Conservation (phyloP, 805 yeast species). For the Candida montana region DNA sequence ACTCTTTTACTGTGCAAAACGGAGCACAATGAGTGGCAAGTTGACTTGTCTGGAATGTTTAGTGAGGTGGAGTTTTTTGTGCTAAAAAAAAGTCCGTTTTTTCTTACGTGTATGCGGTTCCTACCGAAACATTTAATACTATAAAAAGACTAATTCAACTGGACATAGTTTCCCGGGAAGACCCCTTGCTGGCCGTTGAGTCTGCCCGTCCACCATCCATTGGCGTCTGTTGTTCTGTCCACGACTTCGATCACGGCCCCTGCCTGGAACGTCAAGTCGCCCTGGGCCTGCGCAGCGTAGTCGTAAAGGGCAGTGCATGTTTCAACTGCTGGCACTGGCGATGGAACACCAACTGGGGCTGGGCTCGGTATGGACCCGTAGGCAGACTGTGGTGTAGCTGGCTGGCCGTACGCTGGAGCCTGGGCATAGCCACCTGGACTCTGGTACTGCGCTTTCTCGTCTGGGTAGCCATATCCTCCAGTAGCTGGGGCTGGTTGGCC, state of each 20-base stretch:
- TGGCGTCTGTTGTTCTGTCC: conserved; percentile 74
- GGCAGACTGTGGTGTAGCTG: conserved; percentile 28
- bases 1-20: no score
- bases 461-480: not conserved
- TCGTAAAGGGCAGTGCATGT: conserved; percentile 89
- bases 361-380: conserved; percentile 22
- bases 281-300: conserved; percentile 87
- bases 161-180: conserved; percentile 96
- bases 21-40: no score
- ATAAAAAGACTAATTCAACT: conserved; percentile 37
- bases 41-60: no score
- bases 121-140: not conserved
- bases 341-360: conserved; percentile 21
- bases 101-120: not conserved
- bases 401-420: conserved; percentile 24
- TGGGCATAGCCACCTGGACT: conserved; percentile 2
- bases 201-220: conserved; percentile 98
- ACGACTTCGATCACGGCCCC: conserved; percentile 83
- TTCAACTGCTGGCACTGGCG: conserved; percentile 36
- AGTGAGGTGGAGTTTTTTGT: conserved; percentile 1
- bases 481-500: conserved; percentile 16
- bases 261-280: conserved; percentile 82
- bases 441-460: not conserved
- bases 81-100: conserved; percentile 3
- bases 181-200: conserved; percentile 82